phyloP scores from a whole-genome alignment of 495 filamentous ascomycete genomes.

The Penicillium atrosanguineum region DNA sequence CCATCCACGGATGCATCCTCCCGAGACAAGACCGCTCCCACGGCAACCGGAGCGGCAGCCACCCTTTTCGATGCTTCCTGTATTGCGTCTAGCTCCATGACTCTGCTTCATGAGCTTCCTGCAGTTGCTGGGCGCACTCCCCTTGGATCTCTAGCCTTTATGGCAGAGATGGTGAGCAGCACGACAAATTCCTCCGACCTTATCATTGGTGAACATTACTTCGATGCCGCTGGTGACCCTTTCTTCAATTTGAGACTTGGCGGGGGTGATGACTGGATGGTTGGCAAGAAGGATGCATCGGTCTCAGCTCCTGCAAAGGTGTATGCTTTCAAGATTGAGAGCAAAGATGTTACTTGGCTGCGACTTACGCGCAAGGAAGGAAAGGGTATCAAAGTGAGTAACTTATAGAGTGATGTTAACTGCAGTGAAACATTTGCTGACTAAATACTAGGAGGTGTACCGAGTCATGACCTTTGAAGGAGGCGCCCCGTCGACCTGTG shows the following conservation, averaged over 20 bases:
- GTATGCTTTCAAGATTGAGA: slow-evolving; percentile 29
- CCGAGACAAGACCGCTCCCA: slow-evolving; percentile 24
- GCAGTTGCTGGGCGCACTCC: slow-evolving; percentile 34
- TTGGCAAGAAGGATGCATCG: slow-evolving; percentile 42
- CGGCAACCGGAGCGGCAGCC: slow-evolving; percentile 60
- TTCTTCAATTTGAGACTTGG: slow-evolving; percentile 56
- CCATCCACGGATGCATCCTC: slow-evolving; percentile 15
- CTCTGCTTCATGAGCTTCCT: slow-evolving; percentile 33
- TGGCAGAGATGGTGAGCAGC: slow-evolving; percentile 22
- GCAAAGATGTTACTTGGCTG: slow-evolving; percentile 65
- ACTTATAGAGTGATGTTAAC: neutral
- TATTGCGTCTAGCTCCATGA: slow-evolving; percentile 28
- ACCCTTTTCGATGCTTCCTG: slow-evolving; percentile 64
- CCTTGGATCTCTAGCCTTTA: slow-evolving; percentile 35
- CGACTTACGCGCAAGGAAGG: slow-evolving; percentile 47
- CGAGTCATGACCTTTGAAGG: slow-evolving; percentile 69
- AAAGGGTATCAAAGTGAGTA: slow-evolving; percentile 41
- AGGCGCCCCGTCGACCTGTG: slow-evolving; percentile 45
- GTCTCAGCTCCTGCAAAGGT: slow-evolving; percentile 50
- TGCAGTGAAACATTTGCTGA: neutral
- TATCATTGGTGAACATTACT: slow-evolving; percentile 64
- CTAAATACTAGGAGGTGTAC: slow-evolving; percentile 54
- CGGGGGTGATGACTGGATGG: slow-evolving; percentile 35
- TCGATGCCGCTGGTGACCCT: slow-evolving; percentile 49
- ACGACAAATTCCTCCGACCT: slow-evolving; percentile 30